These are phyloP conservation scores for Emmonsiellopsis sp. DNA, from an alignment of 2,329 filamentous ascomycete genomes.

Conservation along the genomic window DNA sequence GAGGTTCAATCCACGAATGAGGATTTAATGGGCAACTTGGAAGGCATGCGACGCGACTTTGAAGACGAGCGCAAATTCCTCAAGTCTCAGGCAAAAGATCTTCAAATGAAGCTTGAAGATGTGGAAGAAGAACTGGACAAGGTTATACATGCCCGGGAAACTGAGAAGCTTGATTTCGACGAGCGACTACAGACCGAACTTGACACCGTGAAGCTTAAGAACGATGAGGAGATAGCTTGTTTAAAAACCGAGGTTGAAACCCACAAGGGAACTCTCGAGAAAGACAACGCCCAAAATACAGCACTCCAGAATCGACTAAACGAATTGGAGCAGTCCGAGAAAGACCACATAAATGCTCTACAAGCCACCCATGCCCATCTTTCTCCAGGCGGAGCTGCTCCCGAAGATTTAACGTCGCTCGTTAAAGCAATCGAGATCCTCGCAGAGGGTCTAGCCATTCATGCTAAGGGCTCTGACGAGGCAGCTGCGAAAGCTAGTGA, in stretches of 20 bases:
- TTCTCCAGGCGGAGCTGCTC: constrained; percentile 42
- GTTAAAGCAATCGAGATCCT: constrained; percentile 51
- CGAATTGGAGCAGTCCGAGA: constrained; percentile 42
- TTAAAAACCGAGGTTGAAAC: constrained; percentile 49
- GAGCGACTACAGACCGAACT: constrained; percentile 64
- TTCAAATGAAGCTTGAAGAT: constrained; percentile 73
- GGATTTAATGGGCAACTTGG: constrained; percentile 89
- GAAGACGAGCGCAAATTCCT: constrained; percentile 72
- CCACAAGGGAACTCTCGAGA: constrained; percentile 41
- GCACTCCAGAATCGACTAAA: constrained; percentile 43
- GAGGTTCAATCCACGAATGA: constrained; percentile 88
- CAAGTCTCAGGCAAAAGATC: constrained; percentile 66
- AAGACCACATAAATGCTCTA: constrained; percentile 46
- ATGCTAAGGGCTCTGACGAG: constrained; percentile 50
- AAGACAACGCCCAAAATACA: constrained; percentile 31
- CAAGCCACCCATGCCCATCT: constrained; percentile 52
- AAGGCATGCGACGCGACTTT: constrained; percentile 83
- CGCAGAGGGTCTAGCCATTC: constrained; percentile 51
- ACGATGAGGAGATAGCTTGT: constrained; percentile 47
- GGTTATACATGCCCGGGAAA: constrained; percentile 70
- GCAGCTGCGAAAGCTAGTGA: constrained; percentile 51
- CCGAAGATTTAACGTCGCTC: constrained; percentile 49
- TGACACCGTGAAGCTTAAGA: constrained; percentile 47
- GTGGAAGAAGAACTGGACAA: constrained; percentile 86
- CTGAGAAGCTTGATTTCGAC: constrained; percentile 64